Evolutionary conservation across 1,284 basidiomycete genomes (phyloP), one percentile per base, ranked within the genome.

Genomic region (Apiotrichum porosum): DNA sequence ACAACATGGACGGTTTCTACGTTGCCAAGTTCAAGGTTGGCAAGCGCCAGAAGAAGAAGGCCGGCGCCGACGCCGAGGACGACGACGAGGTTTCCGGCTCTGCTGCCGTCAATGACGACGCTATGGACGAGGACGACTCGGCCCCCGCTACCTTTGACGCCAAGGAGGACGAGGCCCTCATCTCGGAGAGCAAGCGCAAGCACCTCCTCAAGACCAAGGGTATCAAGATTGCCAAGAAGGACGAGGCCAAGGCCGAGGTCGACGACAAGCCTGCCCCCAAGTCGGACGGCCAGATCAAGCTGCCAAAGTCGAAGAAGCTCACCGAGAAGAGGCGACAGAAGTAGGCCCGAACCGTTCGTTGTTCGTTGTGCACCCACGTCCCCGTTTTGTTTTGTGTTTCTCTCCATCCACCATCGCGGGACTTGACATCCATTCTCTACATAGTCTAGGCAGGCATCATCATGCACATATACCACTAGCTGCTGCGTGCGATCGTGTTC

Each of bases 1-100:
- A 74, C 58, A 74, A 74, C 61, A 72, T 98, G 88, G 95, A 99
- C 72, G 95, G 95, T 3, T 99, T 99, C 80, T 99, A 83, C 72
- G 92, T 98, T 47, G 93, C 94, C 57, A 98, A 98, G 75, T 88
- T 99, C 79, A 95, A 91, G 74, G 84, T 98, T 19, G 85, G 84
- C 68, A 86, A 82, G 73, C 80, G 83, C 52, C 69, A 74, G 42
- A 92, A 88, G 75, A 66, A 64, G 42, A 66, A 62, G 46, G 58
- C 61, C 17, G 65, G 63, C 19, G 73, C 72, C 18, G 69, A 66
- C n/a, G 72, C 67, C 33, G 70, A 68, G 17, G 77, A 74, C 22
- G 68, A 59, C 26, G 58, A 45, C 6, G 47, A 44, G 39, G 59
- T 59, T 8, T 17, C 73, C 49, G 58, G 68, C 42, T 64, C 61